Base-by-base conservation (phyloP, 805 yeast genomes). In the Candida nemodendra region DNA sequence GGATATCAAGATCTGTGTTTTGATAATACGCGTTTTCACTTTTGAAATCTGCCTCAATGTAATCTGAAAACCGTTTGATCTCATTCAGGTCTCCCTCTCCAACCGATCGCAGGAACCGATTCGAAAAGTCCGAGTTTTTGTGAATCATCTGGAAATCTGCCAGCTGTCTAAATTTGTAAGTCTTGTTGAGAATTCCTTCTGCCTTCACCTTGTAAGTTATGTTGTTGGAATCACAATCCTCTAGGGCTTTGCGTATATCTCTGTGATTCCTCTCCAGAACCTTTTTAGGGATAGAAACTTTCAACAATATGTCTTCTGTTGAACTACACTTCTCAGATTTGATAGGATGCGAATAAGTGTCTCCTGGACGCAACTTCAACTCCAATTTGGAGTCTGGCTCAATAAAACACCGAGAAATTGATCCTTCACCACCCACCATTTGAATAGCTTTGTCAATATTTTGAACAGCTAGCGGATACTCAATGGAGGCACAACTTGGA, bases 61-160 rank as follows among this genome's bases (percentile, higher is more conserved):
- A 39, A 25, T 59, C 57, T 4, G 71, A 65, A 31, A 78, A 60
- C 6, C 54, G 41, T 36, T 64, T 64, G 41, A 78, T 72, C 21
- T 65, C 55, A 2, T 54, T 54, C 17, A 70, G 58, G 45, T 74
- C 59, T 6, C 78, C 74, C 0, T 57, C 42, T 27, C 65, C 65
- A 3, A 80, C 49, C 2, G 80, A 66, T 1, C 50, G 39, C 24
- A 63, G 51, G 32, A 74, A 60, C 16, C 54, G 66, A 6, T 59
- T 45, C 1, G 74, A 69, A 44, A 79, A 74, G 2, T 65, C 57
- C 11, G 83, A 81, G 48, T 76, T 72, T 34, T 72, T 73, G 9
- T 88, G 75, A 22, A 76, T 66, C 46, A 76, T 74, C 58, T 93
- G 98, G 59, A 88, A 91, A 61, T 90, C 98, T 0, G 91, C 81